Base-by-base conservation (phyloP, 768 basidiomycete species). In the Lactarius psammicola region DNA sequence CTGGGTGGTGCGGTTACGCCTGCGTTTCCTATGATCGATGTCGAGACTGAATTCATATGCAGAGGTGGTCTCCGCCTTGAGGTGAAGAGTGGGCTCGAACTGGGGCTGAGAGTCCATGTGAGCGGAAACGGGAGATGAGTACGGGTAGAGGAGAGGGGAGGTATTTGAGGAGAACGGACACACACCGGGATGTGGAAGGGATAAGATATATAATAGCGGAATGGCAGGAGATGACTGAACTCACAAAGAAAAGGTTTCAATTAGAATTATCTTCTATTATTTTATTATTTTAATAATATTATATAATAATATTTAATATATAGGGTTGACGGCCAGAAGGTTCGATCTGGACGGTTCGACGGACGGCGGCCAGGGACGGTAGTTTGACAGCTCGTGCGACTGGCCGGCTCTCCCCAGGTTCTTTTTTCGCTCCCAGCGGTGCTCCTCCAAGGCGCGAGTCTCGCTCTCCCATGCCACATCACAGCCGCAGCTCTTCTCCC, bases 1-100 rank as follows among this genome's bases (percentile, higher is more conserved):
- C 80, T 95, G 90, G 2, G 93, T 95, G 56, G 94, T 95, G 73
- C 94, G 83, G 79, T 96, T 96, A 73, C 94, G 84, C 74, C 94
- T 87, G 72, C 93, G 83, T 75, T 90, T 94, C 77, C 90, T 82
- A 71, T 89, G 87, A 79, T 88, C 85, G 26, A 84, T 87, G 76
- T 89, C 88, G 64, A 85, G 77, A 63, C 82, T 82, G 78, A 87
- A 88, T 56, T 71, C 60, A 59, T 64, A 65, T 26, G 64, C 42
- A 17, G 61, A 56, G 28, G 66, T 55, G 11, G 66, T 55, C 49
- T 61, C 69, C 55, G 87, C 85, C 76, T 90, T 90, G 75, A 87
- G 64, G 15, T 38, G 56, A 6, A 66, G 34, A 38, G 68, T 1
- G 42, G 59, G 18, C 0, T 69, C 68, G 28, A 63, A 69, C 54